These are phyloP conservation scores for Monarda citriodora DNA, from an alignment of 305 asterid genomes.

Conservation along the genomic window DNA sequence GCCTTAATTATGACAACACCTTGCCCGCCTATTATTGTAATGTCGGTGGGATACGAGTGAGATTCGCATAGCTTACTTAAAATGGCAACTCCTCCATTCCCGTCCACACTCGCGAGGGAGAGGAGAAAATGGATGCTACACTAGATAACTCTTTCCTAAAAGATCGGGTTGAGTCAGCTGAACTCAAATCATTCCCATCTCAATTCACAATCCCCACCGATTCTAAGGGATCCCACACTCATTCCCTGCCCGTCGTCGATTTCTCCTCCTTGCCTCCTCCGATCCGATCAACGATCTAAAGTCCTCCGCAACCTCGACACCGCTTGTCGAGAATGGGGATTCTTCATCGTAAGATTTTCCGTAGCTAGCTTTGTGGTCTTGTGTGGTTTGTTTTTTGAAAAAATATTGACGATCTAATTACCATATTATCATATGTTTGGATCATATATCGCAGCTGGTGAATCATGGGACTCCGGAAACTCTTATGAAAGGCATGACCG, in stretches of 20 bases:
- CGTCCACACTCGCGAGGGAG: too few species aligned
- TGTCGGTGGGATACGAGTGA: too few species aligned
- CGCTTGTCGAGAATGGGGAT: constrained; percentile 36
- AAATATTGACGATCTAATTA: too few species aligned
- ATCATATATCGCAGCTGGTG: constrained; percentile 12
- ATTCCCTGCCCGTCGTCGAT: constrained; percentile 32
- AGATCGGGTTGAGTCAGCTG: neutral
- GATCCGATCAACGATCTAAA: constrained; percentile 21
- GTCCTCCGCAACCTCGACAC: constrained; percentile 17
- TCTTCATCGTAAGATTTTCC: constrained; percentile 20
- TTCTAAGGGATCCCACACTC: constrained; percentile 12
- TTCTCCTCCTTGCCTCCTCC: constrained; percentile 21
- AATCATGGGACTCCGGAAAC: constrained; percentile 19
- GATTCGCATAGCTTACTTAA: too few species aligned
- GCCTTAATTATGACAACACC: too few species aligned
- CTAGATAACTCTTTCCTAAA: constrained; percentile 4
- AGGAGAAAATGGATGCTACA: too few species aligned
- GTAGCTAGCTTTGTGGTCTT: too few species aligned
- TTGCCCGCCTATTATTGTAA: too few species aligned
- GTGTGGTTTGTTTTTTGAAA: too few species aligned
- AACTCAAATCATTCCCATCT: constrained; percentile 18
- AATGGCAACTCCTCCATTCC: too few species aligned
- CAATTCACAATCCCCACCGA: constrained; percentile 17
- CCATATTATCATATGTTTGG: too few species aligned
- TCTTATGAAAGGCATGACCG: constrained; percentile 1